Percentiles rank a stretch among this genome's conserved stretches.
Conservation (phyloP, 768 basidiomycete genomes). For the Termitomyces sp. region DNA sequence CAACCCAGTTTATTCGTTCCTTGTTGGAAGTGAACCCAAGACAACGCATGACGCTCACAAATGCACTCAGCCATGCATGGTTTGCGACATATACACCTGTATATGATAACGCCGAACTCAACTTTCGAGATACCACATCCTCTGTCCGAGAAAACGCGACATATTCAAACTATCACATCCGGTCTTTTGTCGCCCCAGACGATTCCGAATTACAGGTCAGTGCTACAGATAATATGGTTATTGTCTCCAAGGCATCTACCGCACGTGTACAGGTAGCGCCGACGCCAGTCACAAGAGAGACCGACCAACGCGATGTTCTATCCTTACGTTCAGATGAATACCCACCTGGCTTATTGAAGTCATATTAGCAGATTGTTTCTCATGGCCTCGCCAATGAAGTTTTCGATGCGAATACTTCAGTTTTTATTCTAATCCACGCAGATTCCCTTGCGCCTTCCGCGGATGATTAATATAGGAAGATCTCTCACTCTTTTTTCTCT, state of each 20-base stretch:
- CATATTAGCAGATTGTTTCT: background rate
- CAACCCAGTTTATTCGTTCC: conserved; percentile 61
- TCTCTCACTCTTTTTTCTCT: background rate
- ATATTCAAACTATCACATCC: conserved; percentile 21
- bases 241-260: background rate
- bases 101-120: conserved; percentile 2
- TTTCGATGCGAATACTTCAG: background rate
- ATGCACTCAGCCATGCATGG: conserved; percentile 77
- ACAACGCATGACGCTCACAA: conserved; percentile 62
- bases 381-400: background rate
- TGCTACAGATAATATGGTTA: background rate
- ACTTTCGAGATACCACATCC: background rate
- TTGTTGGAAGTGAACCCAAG: conserved; percentile 63
- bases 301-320: background rate
- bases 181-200: conserved; percentile 6
- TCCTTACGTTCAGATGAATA: background rate
- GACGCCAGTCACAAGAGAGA: background rate
- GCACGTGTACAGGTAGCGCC: background rate
- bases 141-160: background rate
- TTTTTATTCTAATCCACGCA: background rate
- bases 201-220: background rate
- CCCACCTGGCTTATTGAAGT: background rate
- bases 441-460: background rate
- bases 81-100: conserved; percentile 33
- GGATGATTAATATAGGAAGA: background rate